These are phyloP conservation scores for Ogataea hybrid DNA, from an alignment of 1,139 yeast species.

Conservation along the genomic window DNA sequence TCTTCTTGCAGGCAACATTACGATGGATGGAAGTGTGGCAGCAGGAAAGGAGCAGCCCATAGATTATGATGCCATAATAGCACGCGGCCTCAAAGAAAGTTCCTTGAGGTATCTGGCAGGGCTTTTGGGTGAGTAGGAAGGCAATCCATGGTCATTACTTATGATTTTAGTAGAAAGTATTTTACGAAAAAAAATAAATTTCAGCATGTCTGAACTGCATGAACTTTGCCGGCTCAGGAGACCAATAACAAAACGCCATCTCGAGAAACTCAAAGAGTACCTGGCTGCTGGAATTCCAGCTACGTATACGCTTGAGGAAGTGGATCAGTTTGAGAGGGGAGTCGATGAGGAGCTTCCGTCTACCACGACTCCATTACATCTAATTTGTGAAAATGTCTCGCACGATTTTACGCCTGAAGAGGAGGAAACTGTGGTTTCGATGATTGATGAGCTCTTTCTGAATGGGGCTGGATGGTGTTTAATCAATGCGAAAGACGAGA, in stretches of 20 bases:
- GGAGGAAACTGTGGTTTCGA: conserved; percentile 41
- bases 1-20: conserved; percentile 21
- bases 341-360: conserved; percentile 41
- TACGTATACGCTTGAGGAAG: conserved; percentile 80
- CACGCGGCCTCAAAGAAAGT: conserved; percentile 25
- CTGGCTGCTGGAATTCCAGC: conserved; percentile 71
- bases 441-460: conserved; percentile 68
- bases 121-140: conserved; percentile 12
- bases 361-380: conserved; percentile 80
- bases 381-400: conserved; percentile 55
- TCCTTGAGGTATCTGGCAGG: conserved; percentile 27
- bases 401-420: conserved; percentile 46
- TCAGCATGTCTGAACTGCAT: conserved; percentile 65
- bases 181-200: conserved; percentile 1
- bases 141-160: background rate
- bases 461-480: conserved; percentile 94
- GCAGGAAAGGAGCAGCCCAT: conserved; percentile 8
- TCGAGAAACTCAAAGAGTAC: conserved; percentile 43
- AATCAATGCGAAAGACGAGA: conserved; percentile 60
- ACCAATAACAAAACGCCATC: conserved; percentile 50
- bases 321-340: conserved; percentile 49
- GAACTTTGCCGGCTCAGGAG: conserved; percentile 60
- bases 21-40: conserved; percentile 3
- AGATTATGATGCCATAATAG: conserved; percentile 26
- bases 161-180: background rate